phyloP scores from a whole-genome alignment of 2,329 filamentous ascomycete genomes.

The Stagonosporopsis rhizophila region DNA sequence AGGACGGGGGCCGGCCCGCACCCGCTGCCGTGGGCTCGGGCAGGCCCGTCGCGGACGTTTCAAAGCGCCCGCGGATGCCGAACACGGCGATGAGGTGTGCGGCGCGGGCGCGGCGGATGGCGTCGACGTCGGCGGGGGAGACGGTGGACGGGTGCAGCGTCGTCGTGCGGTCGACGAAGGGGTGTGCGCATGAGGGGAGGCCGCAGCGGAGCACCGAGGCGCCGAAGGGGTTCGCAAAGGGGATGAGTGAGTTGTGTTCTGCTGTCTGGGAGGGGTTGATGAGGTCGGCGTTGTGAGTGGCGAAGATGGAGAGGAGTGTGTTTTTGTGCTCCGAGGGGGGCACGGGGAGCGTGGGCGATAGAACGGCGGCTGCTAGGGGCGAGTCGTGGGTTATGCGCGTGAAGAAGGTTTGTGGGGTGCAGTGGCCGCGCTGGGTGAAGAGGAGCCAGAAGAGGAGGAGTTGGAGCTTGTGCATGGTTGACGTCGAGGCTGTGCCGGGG shows the following conservation, averaged over 20 bases:
- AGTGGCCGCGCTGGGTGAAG: conserved; percentile 36
- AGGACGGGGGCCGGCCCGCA: conserved; percentile 28
- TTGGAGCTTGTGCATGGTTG: conserved; percentile 34
- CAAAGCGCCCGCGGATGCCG: conserved; percentile 29
- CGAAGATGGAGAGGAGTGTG: conserved; percentile 40
- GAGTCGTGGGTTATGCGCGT: conserved; percentile 25
- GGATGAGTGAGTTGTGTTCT: conserved; percentile 19
- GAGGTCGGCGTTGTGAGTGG: conserved; percentile 11
- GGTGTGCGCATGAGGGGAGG: conserved; percentile 22
- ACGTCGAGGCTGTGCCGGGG: background rate
- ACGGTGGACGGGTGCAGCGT: background rate
- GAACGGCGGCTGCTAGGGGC: conserved; percentile 29
- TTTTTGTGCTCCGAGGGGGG: conserved; percentile 19
- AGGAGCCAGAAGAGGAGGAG: conserved; percentile 46
- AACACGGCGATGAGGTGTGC: conserved; percentile 33
- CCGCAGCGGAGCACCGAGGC: conserved; percentile 39
- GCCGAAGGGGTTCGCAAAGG: conserved; percentile 40
- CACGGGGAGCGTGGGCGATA: conserved; percentile 26
- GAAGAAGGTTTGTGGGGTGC: conserved; percentile 44
- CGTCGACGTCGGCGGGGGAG: conserved; percentile 5
- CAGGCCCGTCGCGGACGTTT: conserved; percentile 34
- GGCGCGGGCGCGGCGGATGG: conserved; percentile 27
- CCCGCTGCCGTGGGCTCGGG: conserved; percentile 25
- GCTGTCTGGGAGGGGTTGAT: conserved; percentile 17
- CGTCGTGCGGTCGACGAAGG: conserved; percentile 14